Percentiles rank a stretch among this genome's conserved stretches.
These are phyloP conservation scores for Apophysomyces ossiformis DNA, from an alignment of 371 early-diverging fungal species.

Conservation along the genomic window DNA sequence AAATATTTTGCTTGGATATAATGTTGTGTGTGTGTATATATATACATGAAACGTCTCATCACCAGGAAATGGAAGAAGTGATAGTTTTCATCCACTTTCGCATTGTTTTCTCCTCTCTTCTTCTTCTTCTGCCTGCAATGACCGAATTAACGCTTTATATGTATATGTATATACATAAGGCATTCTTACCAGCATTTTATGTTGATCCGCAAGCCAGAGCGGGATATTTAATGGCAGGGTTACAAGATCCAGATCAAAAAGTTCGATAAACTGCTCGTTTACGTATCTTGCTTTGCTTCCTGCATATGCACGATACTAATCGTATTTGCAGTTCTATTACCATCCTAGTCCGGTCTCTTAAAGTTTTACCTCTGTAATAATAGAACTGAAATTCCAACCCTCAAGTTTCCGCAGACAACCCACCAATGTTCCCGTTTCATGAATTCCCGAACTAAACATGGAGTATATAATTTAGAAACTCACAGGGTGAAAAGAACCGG, in stretches of 20 bases:
- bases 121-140: neutral
- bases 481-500: neutral
- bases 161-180: neutral
- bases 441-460: constrained; percentile 71
- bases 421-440: constrained; percentile 79
- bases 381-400: constrained; percentile 95
- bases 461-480: neutral
- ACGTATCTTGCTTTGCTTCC: constrained; percentile 85
- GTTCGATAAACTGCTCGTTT: constrained; percentile 94
- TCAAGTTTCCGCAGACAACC: constrained; percentile 94
- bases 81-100: neutral
- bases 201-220: constrained; percentile 77
- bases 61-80: neutral
- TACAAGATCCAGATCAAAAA: constrained; percentile 92
- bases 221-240: constrained; percentile 81
- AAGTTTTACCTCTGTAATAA: constrained; percentile 78
- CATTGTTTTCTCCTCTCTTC: neutral
- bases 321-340: no score
- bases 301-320: constrained; percentile 87
- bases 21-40: no score
- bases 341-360: no score
- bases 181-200: constrained; percentile 47
- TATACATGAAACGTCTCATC: neutral
- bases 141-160: neutral
- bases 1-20: no score